Evolutionary conservation across 140 eudicot species (phyloP).

Genomic region (Stevia rebaudiana): DNA sequence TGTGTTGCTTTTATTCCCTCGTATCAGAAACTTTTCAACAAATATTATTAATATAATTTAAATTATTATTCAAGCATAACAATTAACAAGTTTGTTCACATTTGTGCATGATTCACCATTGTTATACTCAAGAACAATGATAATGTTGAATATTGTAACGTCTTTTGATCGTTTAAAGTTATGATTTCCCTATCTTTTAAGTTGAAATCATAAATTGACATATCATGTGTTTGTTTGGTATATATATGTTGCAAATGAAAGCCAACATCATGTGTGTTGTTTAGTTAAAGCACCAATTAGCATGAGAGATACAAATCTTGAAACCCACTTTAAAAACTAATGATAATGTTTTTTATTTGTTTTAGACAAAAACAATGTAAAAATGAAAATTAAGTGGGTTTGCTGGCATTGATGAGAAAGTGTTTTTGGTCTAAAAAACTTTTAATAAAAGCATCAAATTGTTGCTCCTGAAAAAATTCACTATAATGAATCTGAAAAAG

Average conservation of each 20-base stretch:
- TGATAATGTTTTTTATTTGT: background rate
- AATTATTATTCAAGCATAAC: background rate
- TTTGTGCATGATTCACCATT: background rate
- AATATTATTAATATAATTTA: background rate
- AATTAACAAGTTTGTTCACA: conserved; percentile 4
- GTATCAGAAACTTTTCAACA: conserved; percentile 22
- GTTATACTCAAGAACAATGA: background rate
- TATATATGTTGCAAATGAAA: conserved; percentile 13
- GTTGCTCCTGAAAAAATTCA: conserved; percentile 24
- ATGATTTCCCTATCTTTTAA: conserved; percentile 5
- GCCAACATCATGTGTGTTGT: conserved; percentile 21
- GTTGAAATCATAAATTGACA: conserved; percentile 15
- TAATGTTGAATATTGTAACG: background rate
- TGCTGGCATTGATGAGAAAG: conserved; percentile 21
- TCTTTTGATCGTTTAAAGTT: conserved; percentile 9
- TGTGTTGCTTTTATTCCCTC: conserved; percentile 17
- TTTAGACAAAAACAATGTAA: background rate
- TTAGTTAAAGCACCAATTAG: conserved; percentile 20
- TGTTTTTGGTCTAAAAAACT: conserved; percentile 29
- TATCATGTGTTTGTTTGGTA: conserved; percentile 27
- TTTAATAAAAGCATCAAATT: conserved; percentile 28
- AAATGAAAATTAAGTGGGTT: background rate
- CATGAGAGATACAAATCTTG: conserved; percentile 18
- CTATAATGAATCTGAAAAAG: conserved; percentile 28
- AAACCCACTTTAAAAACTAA: conserved; percentile 5